phyloP scores from a whole-genome alignment of 2,329 filamentous ascomycete species.

The Colletotrichum musicola region DNA sequence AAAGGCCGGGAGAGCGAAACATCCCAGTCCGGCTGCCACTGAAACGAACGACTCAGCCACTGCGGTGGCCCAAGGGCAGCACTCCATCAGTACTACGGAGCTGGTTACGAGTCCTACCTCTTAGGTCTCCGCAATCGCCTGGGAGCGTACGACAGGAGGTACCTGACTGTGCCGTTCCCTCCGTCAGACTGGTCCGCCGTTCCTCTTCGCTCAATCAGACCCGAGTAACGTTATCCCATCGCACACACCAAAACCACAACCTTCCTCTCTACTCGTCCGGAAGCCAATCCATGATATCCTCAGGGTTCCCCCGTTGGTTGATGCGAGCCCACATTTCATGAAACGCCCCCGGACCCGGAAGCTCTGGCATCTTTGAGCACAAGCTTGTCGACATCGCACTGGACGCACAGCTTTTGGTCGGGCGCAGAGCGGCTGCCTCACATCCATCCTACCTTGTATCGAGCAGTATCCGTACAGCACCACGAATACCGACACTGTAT shows the following conservation, averaged over 20 bases:
- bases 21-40: conserved; percentile 27
- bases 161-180: conserved; percentile 11
- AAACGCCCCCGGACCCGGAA: conserved; percentile 40
- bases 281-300: conserved; percentile 18
- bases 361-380: conserved; percentile 39
- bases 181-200: conserved; percentile 9
- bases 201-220: conserved; percentile 28
- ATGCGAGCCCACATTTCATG: conserved; percentile 39
- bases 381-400: conserved; percentile 34
- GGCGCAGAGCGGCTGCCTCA: conserved; percentile 31
- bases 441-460: background rate
- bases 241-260: conserved; percentile 33
- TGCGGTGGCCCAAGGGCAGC: conserved; percentile 22
- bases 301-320: conserved; percentile 30
- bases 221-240: conserved; percentile 27
- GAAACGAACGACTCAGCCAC: conserved; percentile 39
- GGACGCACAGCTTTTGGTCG: conserved; percentile 25
- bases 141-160: background rate
- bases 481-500: conserved; percentile 8
- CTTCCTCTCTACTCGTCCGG: conserved; percentile 16
- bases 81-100: background rate
- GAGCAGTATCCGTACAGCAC: background rate
- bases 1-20: conserved; percentile 27
- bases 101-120: conserved; percentile 26
- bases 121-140: conserved; percentile 12